Evolutionary conservation across 768 basidiomycete genomes (phyloP).

Genomic region (Boletus rex-veris): DNA sequence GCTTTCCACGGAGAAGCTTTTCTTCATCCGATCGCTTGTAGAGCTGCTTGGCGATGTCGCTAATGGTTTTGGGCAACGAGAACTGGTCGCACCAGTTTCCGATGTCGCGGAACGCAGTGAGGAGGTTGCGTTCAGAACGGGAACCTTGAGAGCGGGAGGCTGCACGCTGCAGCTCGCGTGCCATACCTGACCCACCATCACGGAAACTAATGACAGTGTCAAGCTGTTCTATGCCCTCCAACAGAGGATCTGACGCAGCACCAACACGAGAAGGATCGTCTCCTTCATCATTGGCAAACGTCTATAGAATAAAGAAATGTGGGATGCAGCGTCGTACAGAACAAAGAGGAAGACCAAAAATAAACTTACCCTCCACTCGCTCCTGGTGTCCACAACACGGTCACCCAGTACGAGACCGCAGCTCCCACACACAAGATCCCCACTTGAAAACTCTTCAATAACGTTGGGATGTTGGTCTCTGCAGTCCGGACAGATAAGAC

Average conservation of each 20-base stretch:
- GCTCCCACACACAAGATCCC: slow-evolving; percentile 92
- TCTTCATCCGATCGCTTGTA: slow-evolving; percentile 98
- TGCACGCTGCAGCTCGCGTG: slow-evolving; percentile 89
- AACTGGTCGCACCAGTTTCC: slow-evolving; percentile 94
- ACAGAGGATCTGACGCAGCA: slow-evolving; percentile 86
- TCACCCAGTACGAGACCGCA: slow-evolving; percentile 96
- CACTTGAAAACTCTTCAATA: slow-evolving; percentile 95
- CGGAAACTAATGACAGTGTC: slow-evolving; percentile 94
- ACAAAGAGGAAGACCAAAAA: slow-evolving; percentile 11
- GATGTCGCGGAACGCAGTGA: slow-evolving; percentile 88
- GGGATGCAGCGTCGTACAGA: slow-evolving; percentile 21
- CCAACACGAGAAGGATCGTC: slow-evolving; percentile 99
- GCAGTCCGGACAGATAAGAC: slow-evolving; percentile 94
- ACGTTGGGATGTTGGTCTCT: slow-evolving; percentile 91
- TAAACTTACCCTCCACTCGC: slow-evolving; percentile 90
- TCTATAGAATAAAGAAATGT: slow-evolving; percentile 51
- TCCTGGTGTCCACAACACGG: slow-evolving; percentile 93
- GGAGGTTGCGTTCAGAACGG: slow-evolving; percentile 80
- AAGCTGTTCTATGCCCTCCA: slow-evolving; percentile 93
- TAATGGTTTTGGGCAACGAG: slow-evolving; percentile 88
- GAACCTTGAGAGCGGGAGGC: slow-evolving; percentile 76
- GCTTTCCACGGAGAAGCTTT: slow-evolving; percentile 87
- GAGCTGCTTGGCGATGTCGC: slow-evolving; percentile 94
- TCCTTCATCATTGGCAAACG: slow-evolving; percentile 98
- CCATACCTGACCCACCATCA: slow-evolving; percentile 91